These are phyloP conservation scores for Ceraceosorus guamensis DNA, from an alignment of 1,284 basidiomycete species.

Conservation along the genomic window DNA sequence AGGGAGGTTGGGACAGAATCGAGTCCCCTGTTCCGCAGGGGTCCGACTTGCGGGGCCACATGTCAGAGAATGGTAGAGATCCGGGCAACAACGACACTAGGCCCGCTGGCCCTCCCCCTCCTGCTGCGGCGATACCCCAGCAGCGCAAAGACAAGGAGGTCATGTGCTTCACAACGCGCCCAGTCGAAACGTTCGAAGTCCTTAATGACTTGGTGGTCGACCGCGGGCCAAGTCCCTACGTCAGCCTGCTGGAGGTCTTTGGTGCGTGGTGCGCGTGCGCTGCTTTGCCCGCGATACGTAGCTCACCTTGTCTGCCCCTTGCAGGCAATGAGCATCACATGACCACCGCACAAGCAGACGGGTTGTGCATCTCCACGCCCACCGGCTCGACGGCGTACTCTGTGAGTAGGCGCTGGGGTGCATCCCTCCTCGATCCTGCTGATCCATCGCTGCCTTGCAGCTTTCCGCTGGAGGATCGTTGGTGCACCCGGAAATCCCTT, in stretches of 20 bases:
- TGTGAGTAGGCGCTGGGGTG: not conserved
- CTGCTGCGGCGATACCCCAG: too few relatives aligned
- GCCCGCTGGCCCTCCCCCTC: not conserved
- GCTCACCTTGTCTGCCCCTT: not conserved
- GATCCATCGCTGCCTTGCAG: constrained; percentile 50
- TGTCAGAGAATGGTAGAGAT: constrained; percentile 1
- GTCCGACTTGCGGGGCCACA: not conserved
- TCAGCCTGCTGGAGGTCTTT: constrained; percentile 90
- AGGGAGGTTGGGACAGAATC: constrained; percentile 41
- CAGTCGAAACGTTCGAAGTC: constrained; percentile 95
- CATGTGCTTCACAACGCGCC: constrained; percentile 91
- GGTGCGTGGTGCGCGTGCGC: too few relatives aligned
- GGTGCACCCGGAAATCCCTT: constrained; percentile 95
- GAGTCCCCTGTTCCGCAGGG: constrained; percentile 20
- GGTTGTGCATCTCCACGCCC: constrained; percentile 88
- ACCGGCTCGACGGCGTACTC: constrained; percentile 93
- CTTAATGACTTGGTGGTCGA: constrained; percentile 97
- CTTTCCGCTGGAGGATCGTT: constrained; percentile 95
- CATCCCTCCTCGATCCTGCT: too few relatives aligned
- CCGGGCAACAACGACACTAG: not conserved
- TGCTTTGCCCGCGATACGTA: too few relatives aligned
- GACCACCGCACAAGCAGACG: constrained; percentile 98
- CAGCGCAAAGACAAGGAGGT: constrained; percentile 81
- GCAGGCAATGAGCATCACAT: constrained; percentile 95
- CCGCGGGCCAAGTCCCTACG: constrained; percentile 93